Evolutionary conservation across 2,329 filamentous ascomycete genomes (phyloP).

Genomic region (Pseudocercospora macadamiae): DNA sequence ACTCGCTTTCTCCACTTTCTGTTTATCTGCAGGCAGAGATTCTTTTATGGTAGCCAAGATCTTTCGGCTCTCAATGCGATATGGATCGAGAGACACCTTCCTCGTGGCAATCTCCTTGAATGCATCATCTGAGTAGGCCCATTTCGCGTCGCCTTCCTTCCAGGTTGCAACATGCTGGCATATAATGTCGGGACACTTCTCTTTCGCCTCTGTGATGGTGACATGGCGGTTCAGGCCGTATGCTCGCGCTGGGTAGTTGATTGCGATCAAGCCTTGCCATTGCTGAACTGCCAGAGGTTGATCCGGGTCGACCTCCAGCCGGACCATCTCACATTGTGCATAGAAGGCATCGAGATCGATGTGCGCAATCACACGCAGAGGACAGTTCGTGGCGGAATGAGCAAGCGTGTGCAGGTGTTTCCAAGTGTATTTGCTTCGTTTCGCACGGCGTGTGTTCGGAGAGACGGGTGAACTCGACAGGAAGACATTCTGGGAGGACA

Average conservation of each 20-base stretch:
- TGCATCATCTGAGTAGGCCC: slow-evolving; percentile 86
- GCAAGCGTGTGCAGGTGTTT: slow-evolving; percentile 78
- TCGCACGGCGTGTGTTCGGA: slow-evolving; percentile 26
- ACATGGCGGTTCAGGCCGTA: slow-evolving; percentile 81
- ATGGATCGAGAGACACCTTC: slow-evolving; percentile 93
- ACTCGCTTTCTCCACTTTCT: slow-evolving; percentile 87
- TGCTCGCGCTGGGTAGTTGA: slow-evolving; percentile 89
- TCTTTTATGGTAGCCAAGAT: slow-evolving; percentile 81
- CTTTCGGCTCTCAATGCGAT: slow-evolving; percentile 79
- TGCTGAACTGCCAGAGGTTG: slow-evolving; percentile 90
- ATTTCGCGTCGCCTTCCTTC: slow-evolving; percentile 86
- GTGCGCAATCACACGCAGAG: slow-evolving; percentile 84
- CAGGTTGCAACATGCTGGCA: slow-evolving; percentile 94
- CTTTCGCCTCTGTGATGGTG: slow-evolving; percentile 77
- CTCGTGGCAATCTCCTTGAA: slow-evolving; percentile 78
- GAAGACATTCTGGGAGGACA: slow-evolving; percentile 34
- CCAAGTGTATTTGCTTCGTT: slow-evolving; percentile 77
- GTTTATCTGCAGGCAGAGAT: slow-evolving; percentile 63
- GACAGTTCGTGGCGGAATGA: slow-evolving; percentile 70
- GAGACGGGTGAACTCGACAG: slow-evolving; percentile 31
- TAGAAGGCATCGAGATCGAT: slow-evolving; percentile 98
- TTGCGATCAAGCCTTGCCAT: slow-evolving; percentile 91
- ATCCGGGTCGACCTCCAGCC: slow-evolving; percentile 72
- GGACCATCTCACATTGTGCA: slow-evolving; percentile 88
- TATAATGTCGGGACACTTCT: slow-evolving; percentile 81